Evolutionary conservation across 2,329 filamentous ascomycete genomes (phyloP).

Genomic region (Colletotrichum sansevieriae): DNA sequence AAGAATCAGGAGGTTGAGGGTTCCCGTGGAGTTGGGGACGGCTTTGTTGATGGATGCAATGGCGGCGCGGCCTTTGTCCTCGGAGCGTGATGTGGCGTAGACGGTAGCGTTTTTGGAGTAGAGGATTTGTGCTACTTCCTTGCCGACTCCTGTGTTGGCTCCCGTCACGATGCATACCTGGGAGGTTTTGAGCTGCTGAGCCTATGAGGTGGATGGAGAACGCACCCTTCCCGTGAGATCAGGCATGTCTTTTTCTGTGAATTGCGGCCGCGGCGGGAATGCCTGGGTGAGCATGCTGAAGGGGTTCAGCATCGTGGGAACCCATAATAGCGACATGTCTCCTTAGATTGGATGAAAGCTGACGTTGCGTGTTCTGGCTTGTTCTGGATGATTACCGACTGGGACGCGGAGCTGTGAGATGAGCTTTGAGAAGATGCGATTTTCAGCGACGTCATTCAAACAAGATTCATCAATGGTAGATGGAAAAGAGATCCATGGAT

Average conservation of each 20-base stretch:
- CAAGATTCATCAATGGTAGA: background rate
- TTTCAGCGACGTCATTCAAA: slow-evolving; percentile 15
- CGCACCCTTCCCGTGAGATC: slow-evolving; percentile 55
- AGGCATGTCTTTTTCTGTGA: slow-evolving; percentile 57
- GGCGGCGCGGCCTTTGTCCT: slow-evolving; percentile 58
- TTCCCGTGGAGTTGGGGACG: slow-evolving; percentile 53
- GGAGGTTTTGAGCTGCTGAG: slow-evolving; percentile 10
- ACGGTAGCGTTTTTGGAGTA: slow-evolving; percentile 67
- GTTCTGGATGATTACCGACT: too few species aligned
- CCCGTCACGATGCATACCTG: slow-evolving; percentile 65
- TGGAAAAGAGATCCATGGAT: background rate
- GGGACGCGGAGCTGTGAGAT: background rate
- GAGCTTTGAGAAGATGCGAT: background rate
- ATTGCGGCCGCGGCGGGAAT: slow-evolving; percentile 53
- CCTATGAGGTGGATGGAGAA: background rate
- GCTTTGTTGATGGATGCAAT: slow-evolving; percentile 58
- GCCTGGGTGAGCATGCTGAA: slow-evolving; percentile 43
- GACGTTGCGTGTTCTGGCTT: background rate
- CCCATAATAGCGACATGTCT: slow-evolving; percentile 10
- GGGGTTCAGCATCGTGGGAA: slow-evolving; percentile 33
- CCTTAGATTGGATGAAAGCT: background rate
- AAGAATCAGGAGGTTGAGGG: slow-evolving; percentile 58
- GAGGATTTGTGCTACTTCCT: slow-evolving; percentile 65
- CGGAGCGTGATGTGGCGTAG: slow-evolving; percentile 65
- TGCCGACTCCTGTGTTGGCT: slow-evolving; percentile 60